Conservation (phyloP, 345 rosid species). For the Turnera subulata region DNA sequence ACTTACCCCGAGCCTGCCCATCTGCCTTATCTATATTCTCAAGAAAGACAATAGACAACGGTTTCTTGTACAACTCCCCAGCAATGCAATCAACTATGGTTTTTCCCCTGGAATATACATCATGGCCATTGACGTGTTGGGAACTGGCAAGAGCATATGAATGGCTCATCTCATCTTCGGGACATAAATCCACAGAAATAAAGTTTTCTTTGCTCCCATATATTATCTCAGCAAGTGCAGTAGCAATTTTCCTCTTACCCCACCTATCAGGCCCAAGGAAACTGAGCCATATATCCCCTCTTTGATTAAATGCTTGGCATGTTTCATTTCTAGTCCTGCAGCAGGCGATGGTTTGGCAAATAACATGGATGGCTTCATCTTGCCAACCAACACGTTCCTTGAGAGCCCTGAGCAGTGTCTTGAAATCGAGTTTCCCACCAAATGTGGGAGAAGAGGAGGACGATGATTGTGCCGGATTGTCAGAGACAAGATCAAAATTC, state of each 20-base stretch:
- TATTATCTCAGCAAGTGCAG: conserved; percentile 50
- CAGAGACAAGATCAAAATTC: conserved; percentile 24
- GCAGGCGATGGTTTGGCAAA: conserved; percentile 44
- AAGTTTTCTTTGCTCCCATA: conserved; percentile 40
- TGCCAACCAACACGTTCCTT: conserved; percentile 55
- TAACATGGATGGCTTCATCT: conserved; percentile 47
- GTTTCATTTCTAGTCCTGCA: conserved; percentile 39
- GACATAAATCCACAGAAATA: conserved; percentile 45
- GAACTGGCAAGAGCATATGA: conserved; percentile 24
- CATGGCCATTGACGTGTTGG: conserved; percentile 25
- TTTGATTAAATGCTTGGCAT: conserved; percentile 15
- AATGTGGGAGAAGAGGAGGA: conserved; percentile 20
- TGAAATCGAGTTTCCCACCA: conserved; percentile 36
- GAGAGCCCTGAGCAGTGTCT: conserved; percentile 43
- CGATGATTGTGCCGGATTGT: conserved; percentile 21
- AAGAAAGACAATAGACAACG: conserved; percentile 49
- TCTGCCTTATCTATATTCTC: conserved; percentile 71
- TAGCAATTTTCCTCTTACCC: conserved; percentile 64
- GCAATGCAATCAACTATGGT: conserved; percentile 48
- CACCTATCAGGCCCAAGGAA: conserved; percentile 68
- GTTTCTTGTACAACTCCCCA: conserved; percentile 48
- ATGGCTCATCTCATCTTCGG: conserved; percentile 19
- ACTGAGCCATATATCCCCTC: conserved; percentile 52
- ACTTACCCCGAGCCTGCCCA: conserved; percentile 33
- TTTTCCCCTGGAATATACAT: conserved; percentile 38